Conservation (phyloP, 116 monocot species). For the Iris pallida region DNA sequence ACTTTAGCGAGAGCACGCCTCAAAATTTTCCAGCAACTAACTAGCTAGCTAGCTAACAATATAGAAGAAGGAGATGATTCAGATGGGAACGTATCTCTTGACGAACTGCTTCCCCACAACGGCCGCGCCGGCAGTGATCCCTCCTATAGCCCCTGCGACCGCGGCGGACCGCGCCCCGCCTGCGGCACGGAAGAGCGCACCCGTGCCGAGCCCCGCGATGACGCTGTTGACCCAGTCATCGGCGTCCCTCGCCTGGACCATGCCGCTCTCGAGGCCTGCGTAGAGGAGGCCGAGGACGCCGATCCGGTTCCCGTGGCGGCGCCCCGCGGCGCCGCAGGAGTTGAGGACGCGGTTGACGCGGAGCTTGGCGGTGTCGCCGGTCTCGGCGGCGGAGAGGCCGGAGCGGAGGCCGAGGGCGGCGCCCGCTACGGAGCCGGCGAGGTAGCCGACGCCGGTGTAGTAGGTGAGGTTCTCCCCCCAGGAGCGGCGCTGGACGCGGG, state of each 20-base stretch:
- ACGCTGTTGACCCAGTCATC: slow-evolving; percentile 75
- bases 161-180: slow-evolving; percentile 66
- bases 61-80: not conserved
- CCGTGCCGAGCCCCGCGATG: slow-evolving; percentile 61
- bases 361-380: slow-evolving; percentile 43
- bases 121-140: slow-evolving; percentile 51
- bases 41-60: too few species aligned
- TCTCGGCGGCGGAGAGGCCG: slow-evolving; percentile 29
- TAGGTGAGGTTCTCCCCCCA: slow-evolving; percentile 83
- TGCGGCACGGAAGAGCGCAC: slow-evolving; percentile 51
- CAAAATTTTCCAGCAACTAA: too few species aligned
- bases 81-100: slow-evolving; percentile 69
- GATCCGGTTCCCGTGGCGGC: slow-evolving; percentile 49
- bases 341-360: slow-evolving; percentile 58
- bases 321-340: slow-evolving; percentile 51
- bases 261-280: slow-evolving; percentile 71
- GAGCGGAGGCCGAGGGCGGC: slow-evolving; percentile 38
- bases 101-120: slow-evolving; percentile 51
- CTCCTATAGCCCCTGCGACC: slow-evolving; percentile 65
- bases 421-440: slow-evolving; percentile 44
- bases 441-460: slow-evolving; percentile 71
- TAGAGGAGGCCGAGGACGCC: slow-evolving; percentile 73
- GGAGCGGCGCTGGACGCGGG: slow-evolving; percentile 53
- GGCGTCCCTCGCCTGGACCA: slow-evolving; percentile 40
- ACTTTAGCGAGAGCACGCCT: too few species aligned